Evolutionary conservation across 2,329 filamentous ascomycete species (phyloP).

Genomic region (Nigrograna mackinnonii): DNA sequence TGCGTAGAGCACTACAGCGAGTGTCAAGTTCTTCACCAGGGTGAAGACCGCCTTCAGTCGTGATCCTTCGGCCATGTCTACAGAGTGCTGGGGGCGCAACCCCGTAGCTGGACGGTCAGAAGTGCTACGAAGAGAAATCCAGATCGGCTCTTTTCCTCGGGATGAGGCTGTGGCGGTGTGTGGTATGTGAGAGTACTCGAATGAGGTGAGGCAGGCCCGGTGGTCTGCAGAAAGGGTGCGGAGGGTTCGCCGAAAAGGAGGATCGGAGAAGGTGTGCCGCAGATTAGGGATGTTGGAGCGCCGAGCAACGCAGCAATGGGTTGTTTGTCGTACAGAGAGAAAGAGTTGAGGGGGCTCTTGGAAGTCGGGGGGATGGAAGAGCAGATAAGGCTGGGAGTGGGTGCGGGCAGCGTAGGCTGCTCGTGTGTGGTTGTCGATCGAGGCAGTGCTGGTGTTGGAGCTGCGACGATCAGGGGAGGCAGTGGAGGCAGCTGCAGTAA

Average conservation of each 20-base stretch:
- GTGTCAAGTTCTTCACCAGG: slow-evolving; percentile 47
- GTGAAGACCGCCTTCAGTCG: slow-evolving; percentile 35
- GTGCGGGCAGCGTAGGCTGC: neutral
- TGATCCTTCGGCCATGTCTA: slow-evolving; percentile 38
- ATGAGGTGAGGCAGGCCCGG: no score
- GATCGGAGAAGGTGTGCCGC: neutral
- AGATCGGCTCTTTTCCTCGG: no score
- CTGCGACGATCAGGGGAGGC: neutral
- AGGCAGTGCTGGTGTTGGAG: neutral
- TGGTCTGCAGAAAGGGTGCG: no score
- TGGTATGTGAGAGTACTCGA: no score
- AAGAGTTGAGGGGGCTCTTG: neutral
- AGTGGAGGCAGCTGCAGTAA: neutral
- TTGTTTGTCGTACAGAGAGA: neutral
- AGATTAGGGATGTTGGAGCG: neutral
- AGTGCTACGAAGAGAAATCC: neutral
- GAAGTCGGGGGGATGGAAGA: neutral
- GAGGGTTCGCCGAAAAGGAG: neutral
- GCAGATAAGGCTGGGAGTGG: neutral
- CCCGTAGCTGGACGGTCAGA: slow-evolving; percentile 16
- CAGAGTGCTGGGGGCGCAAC: slow-evolving; percentile 12
- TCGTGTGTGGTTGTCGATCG: neutral
- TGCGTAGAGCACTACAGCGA: slow-evolving; percentile 47
- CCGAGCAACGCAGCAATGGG: neutral
- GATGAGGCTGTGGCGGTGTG: no score